Evolutionary conservation across 352 stramenopile genomes (phyloP).

Genomic region (Phytophthora pluvialis): DNA sequence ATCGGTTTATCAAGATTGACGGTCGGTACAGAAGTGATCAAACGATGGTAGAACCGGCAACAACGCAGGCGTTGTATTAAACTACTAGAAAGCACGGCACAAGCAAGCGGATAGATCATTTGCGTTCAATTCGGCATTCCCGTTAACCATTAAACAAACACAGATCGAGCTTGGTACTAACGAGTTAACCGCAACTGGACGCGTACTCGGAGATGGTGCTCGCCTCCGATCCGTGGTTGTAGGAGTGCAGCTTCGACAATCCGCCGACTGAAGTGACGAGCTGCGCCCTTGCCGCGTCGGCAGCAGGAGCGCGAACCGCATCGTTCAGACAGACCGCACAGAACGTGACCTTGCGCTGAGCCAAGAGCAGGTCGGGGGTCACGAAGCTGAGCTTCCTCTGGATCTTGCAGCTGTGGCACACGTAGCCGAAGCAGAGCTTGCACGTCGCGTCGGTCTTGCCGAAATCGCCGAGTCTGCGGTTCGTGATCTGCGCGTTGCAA

Average conservation of each 20-base stretch:
- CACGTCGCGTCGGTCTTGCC: slow-evolving; percentile 30
- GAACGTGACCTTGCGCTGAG: slow-evolving; percentile 42
- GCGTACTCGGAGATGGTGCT: slow-evolving; percentile 40
- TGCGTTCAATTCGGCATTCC: background rate
- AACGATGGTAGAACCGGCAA: no score
- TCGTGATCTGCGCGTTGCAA: slow-evolving; percentile 26
- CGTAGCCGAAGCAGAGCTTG: slow-evolving; percentile 44
- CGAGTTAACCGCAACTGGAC: slow-evolving; percentile 10
- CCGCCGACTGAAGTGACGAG: slow-evolving; percentile 18
- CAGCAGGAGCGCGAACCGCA: slow-evolving; percentile 25
- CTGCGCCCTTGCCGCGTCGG: slow-evolving; percentile 33
- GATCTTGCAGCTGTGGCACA: slow-evolving; percentile 42
- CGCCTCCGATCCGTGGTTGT: slow-evolving; percentile 29
- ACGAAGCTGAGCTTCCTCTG: slow-evolving; percentile 45
- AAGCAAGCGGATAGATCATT: no score
- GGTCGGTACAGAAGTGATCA: no score
- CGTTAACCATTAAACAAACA: background rate
- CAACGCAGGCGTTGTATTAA: no score
- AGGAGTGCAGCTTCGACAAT: slow-evolving; percentile 25
- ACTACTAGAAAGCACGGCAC: no score
- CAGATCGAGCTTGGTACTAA: background rate
- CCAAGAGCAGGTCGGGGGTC: slow-evolving; percentile 36
- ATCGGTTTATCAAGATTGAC: no score
- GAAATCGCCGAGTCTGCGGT: slow-evolving; percentile 25
- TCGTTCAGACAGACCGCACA: slow-evolving; percentile 42